Base-by-base conservation (phyloP, 1,284 basidiomycete species). In the Papiliotrema terrestris region DNA sequence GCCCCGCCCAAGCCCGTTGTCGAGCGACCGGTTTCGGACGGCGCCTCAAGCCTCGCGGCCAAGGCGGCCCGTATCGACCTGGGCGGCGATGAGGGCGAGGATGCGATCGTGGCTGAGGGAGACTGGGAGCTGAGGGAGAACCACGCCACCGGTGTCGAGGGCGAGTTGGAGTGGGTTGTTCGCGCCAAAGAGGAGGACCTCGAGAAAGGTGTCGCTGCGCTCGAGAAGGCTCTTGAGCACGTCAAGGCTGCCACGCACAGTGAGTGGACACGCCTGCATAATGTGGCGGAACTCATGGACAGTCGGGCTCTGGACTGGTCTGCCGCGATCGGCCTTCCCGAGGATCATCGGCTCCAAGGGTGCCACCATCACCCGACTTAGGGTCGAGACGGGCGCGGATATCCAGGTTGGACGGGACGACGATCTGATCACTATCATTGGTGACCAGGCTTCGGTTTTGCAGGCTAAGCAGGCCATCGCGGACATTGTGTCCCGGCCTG, bases 371-470 rank as follows among this genome's bases (percentile, higher is more conserved):
- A 81, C 85, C 49, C 85, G 90, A 53, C 82, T 95, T 47, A 85
- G 91, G 57, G 82, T 82, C 54, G 89, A 92, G 77, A 93, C 88
- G 51, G 89, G 89, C 41, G 87, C 91, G 52, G 90, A 93, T 72
- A 91, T 95, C 62, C 89, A 84, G 44, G 89, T 94, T 59, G 84
- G 88, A 73, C 84, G 88, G 63, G 89, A 92, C 61, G 88, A 88
- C 69, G 89, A 82, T 69, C 86, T 86, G 23, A 91, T 93, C 67
- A 84, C 88, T 58, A 87, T 93, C 68, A 83, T 87, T 49, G 90
- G 91, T 63, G 73, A 76, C 56, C 83, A 88, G 73, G 73, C 80
- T 53, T 84, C 86, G 55, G 85, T 93, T 51, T 74, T 83, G 55
- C 81, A 83, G 41, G 91, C 91, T 35, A 91, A 87, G 76, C 86